phyloP scores from a whole-genome alignment of 2,329 filamentous ascomycete species.

The Pestalotiopsis sp. region DNA sequence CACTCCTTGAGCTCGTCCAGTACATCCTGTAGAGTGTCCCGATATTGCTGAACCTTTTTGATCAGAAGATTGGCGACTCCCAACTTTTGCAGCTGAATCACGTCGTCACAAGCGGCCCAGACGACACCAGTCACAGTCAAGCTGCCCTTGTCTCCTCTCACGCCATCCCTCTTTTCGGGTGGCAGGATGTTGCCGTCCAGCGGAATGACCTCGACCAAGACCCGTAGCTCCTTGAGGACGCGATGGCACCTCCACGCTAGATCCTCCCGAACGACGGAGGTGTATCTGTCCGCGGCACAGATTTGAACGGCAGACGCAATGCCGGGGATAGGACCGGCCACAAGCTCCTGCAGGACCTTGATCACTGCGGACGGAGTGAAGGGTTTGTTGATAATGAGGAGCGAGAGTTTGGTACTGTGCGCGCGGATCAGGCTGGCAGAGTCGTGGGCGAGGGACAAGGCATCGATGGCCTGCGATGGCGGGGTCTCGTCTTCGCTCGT shows the following conservation, averaged over 20 bases:
- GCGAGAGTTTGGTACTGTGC: slow-evolving; percentile 83
- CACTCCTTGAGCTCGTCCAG: slow-evolving; percentile 87
- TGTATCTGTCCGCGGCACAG: slow-evolving; percentile 64
- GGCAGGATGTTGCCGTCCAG: slow-evolving; percentile 56
- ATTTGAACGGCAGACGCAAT: slow-evolving; percentile 71
- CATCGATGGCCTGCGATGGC: slow-evolving; percentile 42
- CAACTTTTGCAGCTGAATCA: slow-evolving; percentile 63
- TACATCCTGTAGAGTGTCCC: slow-evolving; percentile 77
- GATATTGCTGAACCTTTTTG: slow-evolving; percentile 71
- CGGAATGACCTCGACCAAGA: slow-evolving; percentile 62
- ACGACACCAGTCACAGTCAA: slow-evolving; percentile 72
- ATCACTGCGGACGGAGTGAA: slow-evolving; percentile 78
- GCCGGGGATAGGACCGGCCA: slow-evolving; percentile 71
- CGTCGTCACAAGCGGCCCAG: slow-evolving; percentile 80
- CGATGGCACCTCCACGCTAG: slow-evolving; percentile 59
- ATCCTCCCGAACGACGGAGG: slow-evolving; percentile 64
- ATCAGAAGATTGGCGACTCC: slow-evolving; percentile 73
- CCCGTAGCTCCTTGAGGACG: slow-evolving; percentile 63
- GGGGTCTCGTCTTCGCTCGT: slow-evolving; percentile 6
- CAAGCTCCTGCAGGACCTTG: slow-evolving; percentile 72
- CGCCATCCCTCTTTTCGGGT: slow-evolving; percentile 47
- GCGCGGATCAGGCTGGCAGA: slow-evolving; percentile 74
- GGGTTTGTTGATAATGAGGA: slow-evolving; percentile 83
- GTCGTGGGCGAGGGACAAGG: slow-evolving; percentile 71
- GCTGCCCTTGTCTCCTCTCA: slow-evolving; percentile 49